Evolutionary conservation across 371 early-diverging fungal species (phyloP).

Genomic region (Apophysomyces elegans): DNA sequence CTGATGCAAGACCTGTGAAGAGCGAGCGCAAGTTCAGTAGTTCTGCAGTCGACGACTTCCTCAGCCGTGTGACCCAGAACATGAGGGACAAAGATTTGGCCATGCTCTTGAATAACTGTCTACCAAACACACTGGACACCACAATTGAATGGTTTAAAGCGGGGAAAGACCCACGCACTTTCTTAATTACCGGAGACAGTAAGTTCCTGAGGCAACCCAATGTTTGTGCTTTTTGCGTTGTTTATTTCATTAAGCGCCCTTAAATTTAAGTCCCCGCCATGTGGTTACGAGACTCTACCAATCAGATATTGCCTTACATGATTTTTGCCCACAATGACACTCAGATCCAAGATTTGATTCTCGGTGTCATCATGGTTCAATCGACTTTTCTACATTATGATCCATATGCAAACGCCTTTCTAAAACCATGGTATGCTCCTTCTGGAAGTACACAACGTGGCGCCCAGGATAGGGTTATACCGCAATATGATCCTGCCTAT

Average conservation of each 20-base stretch:
- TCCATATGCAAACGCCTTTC: conserved; percentile 60
- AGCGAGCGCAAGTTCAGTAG: conserved; percentile 36
- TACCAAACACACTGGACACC: conserved; percentile 63
- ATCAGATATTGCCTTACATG: conserved; percentile 56
- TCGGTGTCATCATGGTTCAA: conserved; percentile 46
- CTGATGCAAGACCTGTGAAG: conserved; percentile 21
- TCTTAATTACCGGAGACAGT: conserved; percentile 63
- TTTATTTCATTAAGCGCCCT: not conserved
- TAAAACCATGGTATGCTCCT: conserved; percentile 44
- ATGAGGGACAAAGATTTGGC: conserved; percentile 47
- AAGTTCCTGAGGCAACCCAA: conserved; percentile 11
- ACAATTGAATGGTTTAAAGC: conserved; percentile 45
- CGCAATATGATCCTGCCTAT: conserved; percentile 36
- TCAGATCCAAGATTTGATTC: conserved; percentile 27
- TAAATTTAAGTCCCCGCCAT: conserved; percentile 49
- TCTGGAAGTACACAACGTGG: conserved; percentile 15
- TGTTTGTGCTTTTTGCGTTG: not conserved
- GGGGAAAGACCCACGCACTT: conserved; percentile 39
- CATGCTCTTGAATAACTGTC: conserved; percentile 51
- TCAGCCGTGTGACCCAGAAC: conserved; percentile 15
- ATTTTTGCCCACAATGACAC: conserved; percentile 30
- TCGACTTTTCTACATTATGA: conserved; percentile 45
- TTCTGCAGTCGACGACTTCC: conserved; percentile 31
- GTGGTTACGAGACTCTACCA: conserved; percentile 65
- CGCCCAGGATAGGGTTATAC: conserved; percentile 32